Evolutionary conservation across 192 early-diverging fungal genomes (phyloP), one percentile per base, ranked within the genome.

Genomic region (Helicostylum pulchrum): DNA sequence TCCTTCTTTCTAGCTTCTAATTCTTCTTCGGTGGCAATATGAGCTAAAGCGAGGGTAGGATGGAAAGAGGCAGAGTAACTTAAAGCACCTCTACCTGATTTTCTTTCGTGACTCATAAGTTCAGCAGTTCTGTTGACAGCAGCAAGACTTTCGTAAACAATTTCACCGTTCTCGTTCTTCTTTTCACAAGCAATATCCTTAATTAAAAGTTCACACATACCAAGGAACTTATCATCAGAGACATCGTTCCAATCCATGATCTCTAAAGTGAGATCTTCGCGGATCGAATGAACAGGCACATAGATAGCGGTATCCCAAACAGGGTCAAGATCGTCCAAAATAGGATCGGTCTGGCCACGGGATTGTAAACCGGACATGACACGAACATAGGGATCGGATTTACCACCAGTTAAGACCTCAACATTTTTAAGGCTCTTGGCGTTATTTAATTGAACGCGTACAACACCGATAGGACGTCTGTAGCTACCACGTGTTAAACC

Each of bases 271-370:
- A 99, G 67, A 19, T 77, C 65, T 68, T 99, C 91, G 54, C 79
- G 79, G 20, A 86, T 72, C 4, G 90, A 86, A 67, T 89, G 92
- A 51, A 89, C 80, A 12, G 92, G 88, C 7, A 92, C 81, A 62
- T 92, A 95, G 42, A 91, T 82, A 21, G 85, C 87, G 75, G 95
- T 94, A 74, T 95, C 89, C 94, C 95, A 99, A 46, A 85, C 82
- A 1, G 96, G 96, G 57, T 94, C 83, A 57, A 96, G 68, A 31
- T 88, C 88, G 60, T 92, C 88, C 39, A 89, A 82, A 57, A 93
- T 89, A 68, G 87, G 80, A 32, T 88, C 85, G 12, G 94, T 95
- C 23, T 85, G 83, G 36, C 83, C 90, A 56, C 92, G 77, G 19
- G 81, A 65, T 50, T 79, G 68, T 62, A 82, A 78, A 36, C 80